These are phyloP conservation scores for Debaryomycetaceae sp. DNA, from an alignment of 1,139 yeast species.

Conservation along the genomic window DNA sequence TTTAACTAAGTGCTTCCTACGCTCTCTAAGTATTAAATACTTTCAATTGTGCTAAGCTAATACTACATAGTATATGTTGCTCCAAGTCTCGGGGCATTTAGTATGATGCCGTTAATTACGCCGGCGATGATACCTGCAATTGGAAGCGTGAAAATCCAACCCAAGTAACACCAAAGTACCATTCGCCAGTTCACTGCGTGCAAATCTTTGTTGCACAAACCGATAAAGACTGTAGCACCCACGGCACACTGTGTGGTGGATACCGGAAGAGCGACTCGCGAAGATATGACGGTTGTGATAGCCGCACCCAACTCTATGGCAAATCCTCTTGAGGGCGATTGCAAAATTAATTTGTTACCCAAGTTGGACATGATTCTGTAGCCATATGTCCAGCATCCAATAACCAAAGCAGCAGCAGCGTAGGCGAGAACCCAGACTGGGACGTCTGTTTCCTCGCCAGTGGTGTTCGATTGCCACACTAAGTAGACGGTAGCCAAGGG, in stretches of 20 bases:
- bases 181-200: constrained; percentile 76
- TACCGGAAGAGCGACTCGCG: constrained; percentile 67
- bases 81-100: constrained; percentile 52
- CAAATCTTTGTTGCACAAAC: constrained; percentile 63
- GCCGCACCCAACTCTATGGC: constrained; percentile 80
- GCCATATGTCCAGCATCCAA: constrained; percentile 74
- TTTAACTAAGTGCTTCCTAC: too few relatives aligned
- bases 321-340: constrained; percentile 81
- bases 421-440: constrained; percentile 72
- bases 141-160: constrained; percentile 75
- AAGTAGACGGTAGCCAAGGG: constrained; percentile 67
- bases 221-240: constrained; percentile 76
- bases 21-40: too few relatives aligned
- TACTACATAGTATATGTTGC: neutral
- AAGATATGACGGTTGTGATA: constrained; percentile 70
- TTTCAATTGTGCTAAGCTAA: too few relatives aligned
- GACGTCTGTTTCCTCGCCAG: constrained; percentile 50
- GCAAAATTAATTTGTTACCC: constrained; percentile 73
- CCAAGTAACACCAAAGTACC: constrained; percentile 67
- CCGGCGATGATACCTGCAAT: constrained; percentile 75
- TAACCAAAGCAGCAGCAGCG: constrained; percentile 63
- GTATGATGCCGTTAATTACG: constrained; percentile 57
- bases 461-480: constrained; percentile 55
- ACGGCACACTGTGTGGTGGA: constrained; percentile 81
- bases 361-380: constrained; percentile 67